Evolutionary conservation across 2,329 filamentous ascomycete species (phyloP).

Genomic region (Coleophoma eucalyptorum): DNA sequence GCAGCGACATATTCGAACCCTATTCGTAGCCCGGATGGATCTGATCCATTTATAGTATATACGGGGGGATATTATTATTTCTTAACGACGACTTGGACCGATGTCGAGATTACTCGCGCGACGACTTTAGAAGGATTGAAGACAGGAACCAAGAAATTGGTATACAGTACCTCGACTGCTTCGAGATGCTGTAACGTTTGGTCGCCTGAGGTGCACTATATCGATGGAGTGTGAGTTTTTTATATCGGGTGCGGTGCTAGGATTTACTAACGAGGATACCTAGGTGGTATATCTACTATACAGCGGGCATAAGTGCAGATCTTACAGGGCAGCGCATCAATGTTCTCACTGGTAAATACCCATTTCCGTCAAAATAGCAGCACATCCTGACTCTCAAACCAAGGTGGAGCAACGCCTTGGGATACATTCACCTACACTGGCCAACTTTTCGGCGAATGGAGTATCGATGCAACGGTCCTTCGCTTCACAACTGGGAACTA

Average conservation of each 20-base stretch:
- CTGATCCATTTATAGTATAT: slow-evolving; percentile 49
- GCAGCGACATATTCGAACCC: slow-evolving; percentile 44
- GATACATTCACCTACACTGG: slow-evolving; percentile 45
- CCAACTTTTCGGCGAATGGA: slow-evolving; percentile 43
- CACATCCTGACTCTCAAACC: neutral
- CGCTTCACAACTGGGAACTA: slow-evolving; percentile 44
- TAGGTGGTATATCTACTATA: slow-evolving; percentile 54
- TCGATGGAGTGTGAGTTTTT: slow-evolving; percentile 31
- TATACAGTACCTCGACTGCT: slow-evolving; percentile 44
- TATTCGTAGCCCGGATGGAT: slow-evolving; percentile 43
- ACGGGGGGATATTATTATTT: slow-evolving; percentile 53
- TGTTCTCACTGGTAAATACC: slow-evolving; percentile 42
- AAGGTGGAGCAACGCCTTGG: slow-evolving; percentile 48
- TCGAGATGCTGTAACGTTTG: slow-evolving; percentile 51
- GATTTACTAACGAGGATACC: neutral
- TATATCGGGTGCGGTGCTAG: too few species aligned
- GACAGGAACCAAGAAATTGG: slow-evolving; percentile 43
- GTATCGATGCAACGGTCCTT: slow-evolving; percentile 50
- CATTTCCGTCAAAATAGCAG: neutral
- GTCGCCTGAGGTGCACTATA: slow-evolving; percentile 52
- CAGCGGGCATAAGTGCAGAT: slow-evolving; percentile 40
- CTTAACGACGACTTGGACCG: slow-evolving; percentile 50
- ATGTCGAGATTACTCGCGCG: slow-evolving; percentile 50
- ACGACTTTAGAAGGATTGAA: slow-evolving; percentile 52
- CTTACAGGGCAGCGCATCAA: slow-evolving; percentile 47